Evolutionary conservation across 441 rosid species (phyloP).

Genomic region (Rhodomyrtus psidioides): DNA sequence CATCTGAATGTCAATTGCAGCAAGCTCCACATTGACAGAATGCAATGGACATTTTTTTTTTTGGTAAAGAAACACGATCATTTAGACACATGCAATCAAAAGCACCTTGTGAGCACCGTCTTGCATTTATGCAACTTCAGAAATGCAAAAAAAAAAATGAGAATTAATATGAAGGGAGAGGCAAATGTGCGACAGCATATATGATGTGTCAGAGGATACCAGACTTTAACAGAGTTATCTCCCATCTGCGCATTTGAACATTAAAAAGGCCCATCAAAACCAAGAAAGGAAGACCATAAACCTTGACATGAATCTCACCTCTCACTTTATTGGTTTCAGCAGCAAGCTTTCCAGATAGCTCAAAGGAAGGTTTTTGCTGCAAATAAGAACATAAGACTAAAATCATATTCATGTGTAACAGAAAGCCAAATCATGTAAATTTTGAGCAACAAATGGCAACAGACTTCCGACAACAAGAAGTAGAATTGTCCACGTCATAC

Average conservation of each 20-base stretch:
- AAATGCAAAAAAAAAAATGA: neutral
- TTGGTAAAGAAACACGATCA: too few species aligned
- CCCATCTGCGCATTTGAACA: neutral
- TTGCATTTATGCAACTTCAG: neutral
- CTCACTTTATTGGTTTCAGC: constrained; percentile 85
- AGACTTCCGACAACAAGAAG: neutral
- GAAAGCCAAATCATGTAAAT: neutral
- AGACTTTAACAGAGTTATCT: neutral
- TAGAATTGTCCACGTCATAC: neutral
- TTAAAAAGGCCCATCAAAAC: neutral
- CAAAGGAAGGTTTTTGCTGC: constrained; percentile 88
- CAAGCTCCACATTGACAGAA: neutral
- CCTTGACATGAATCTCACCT: constrained; percentile 35
- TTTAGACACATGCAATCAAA: neutral
- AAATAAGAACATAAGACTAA: constrained; percentile 7
- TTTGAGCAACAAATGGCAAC: neutral
- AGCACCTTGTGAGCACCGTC: neutral
- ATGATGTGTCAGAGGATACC: neutral
- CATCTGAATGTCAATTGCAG: neutral
- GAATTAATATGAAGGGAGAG: neutral
- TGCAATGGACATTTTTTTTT: neutral
- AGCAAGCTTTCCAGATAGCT: constrained; percentile 95
- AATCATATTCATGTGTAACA: neutral
- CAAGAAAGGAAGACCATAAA: neutral
- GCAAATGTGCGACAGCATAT: neutral